A percentile compares a stretch with the other conserved stretches of the same genome.
Conservation (phyloP, 83 land plant species). For the Thuja plicata region DNA sequence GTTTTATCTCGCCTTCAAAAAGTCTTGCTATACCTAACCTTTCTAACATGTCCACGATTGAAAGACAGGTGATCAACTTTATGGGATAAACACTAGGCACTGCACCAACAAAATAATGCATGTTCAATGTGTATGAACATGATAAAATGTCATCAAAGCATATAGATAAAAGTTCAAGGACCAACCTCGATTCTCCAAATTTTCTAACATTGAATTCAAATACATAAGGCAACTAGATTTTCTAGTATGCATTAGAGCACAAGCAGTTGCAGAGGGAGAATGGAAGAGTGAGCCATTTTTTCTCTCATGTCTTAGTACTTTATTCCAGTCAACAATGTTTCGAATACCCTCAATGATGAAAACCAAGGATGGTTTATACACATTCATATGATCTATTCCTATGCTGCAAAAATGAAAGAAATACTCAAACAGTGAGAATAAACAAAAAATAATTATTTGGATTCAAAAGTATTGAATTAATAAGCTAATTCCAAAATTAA, state of each 20-base stretch:
- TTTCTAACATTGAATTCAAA: too few relatives aligned
- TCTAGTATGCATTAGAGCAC: too few relatives aligned
- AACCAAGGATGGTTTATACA: too few relatives aligned
- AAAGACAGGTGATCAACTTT: conserved; percentile 42
- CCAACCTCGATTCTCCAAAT: too few relatives aligned
- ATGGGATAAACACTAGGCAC: conserved; percentile 26
- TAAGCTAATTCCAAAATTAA: neutral
- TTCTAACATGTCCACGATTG: conserved; percentile 57
- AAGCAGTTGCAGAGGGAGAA: conserved; percentile 15
- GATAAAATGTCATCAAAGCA: neutral
- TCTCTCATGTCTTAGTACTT: conserved; percentile 53
- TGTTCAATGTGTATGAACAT: neutral
- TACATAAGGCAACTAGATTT: too few relatives aligned
- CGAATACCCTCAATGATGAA: too few relatives aligned
- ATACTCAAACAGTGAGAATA: neutral
- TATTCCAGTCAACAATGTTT: conserved; percentile 35
- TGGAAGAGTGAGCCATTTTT: conserved; percentile 74
- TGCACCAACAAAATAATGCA: conserved; percentile 1
- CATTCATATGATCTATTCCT: too few relatives aligned
- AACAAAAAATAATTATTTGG: neutral
- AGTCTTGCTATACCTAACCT: conserved; percentile 66
- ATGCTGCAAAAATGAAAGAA: too few relatives aligned
- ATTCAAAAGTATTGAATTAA: neutral
- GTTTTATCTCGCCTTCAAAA: conserved; percentile 51
- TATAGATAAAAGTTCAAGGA: neutral